Evolutionary conservation across 352 stramenopile genomes (phyloP).

Genomic region (Phytopythium mirpurense): DNA sequence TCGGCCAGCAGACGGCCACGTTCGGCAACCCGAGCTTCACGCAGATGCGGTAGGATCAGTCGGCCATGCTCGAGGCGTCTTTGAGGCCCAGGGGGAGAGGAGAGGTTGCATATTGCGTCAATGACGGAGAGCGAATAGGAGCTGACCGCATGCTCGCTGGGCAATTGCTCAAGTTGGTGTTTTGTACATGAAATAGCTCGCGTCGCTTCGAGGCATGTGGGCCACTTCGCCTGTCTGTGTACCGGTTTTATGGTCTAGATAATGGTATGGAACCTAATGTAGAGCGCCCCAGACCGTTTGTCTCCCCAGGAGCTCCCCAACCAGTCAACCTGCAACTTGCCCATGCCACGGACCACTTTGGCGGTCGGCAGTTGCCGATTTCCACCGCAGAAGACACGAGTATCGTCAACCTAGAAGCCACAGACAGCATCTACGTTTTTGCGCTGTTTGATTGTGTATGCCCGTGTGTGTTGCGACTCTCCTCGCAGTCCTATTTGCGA

Average conservation of each 20-base stretch:
- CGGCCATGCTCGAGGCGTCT: too few species aligned
- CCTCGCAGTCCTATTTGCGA: conserved; percentile 81
- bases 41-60: conserved; percentile 28
- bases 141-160: too few species aligned
- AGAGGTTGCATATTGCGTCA: too few species aligned
- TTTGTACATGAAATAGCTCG: too few species aligned
- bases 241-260: neutral
- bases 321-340: neutral
- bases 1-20: conserved; percentile 30
- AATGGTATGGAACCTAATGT: neutral
- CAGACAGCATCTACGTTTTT: too few species aligned
- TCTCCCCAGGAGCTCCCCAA: neutral
- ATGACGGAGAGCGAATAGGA: too few species aligned
- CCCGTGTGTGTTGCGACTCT: neutral
- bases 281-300: neutral
- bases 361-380: neutral
- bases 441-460: neutral
- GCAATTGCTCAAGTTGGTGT: too few species aligned
- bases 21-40: conserved; percentile 51
- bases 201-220: neutral
- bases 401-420: too few species aligned
- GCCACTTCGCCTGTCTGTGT: neutral
- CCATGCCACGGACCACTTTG: too few species aligned
- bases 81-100: neutral
- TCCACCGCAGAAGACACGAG: neutral